These are phyloP conservation scores for Rhododendron griersonianum DNA, from an alignment of 148 eudicot species.

Conservation along the genomic window DNA sequence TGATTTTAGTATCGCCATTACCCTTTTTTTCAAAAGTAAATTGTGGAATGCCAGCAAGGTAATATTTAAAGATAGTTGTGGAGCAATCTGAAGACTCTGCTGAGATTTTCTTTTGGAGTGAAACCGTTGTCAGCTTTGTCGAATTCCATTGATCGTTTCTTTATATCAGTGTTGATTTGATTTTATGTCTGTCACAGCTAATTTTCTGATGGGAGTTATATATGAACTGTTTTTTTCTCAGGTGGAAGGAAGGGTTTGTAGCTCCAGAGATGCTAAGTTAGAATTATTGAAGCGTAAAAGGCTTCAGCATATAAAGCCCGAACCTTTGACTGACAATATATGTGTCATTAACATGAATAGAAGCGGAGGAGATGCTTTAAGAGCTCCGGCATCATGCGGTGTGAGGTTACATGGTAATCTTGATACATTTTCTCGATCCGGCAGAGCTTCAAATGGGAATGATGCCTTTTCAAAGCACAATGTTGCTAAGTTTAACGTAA, in stretches of 20 bases:
- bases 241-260: slow-evolving; percentile 85
- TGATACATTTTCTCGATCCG: slow-evolving; percentile 27
- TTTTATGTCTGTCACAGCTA: neutral
- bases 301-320: slow-evolving; percentile 66
- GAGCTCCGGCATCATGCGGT: slow-evolving; percentile 66
- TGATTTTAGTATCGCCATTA: neutral
- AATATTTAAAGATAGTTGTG: neutral
- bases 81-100: neutral
- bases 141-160: neutral
- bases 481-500: slow-evolving; percentile 55
- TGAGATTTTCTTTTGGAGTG: neutral
- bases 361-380: slow-evolving; percentile 76
- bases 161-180: neutral
- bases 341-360: slow-evolving; percentile 42
- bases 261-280: slow-evolving; percentile 70
- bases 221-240: slow-evolving; percentile 18
- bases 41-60: neutral
- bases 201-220: neutral
- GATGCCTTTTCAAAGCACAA: slow-evolving; percentile 43
- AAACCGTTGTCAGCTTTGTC: neutral
- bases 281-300: slow-evolving; percentile 85
- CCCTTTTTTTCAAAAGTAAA: neutral
- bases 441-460: slow-evolving; percentile 30
- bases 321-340: slow-evolving; percentile 24
- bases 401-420: slow-evolving; percentile 34